A percentile compares a stretch with the other conserved stretches of the same genome.
Conservation (phyloP, 1,284 basidiomycete species). For the Naganishia sp. region DNA sequence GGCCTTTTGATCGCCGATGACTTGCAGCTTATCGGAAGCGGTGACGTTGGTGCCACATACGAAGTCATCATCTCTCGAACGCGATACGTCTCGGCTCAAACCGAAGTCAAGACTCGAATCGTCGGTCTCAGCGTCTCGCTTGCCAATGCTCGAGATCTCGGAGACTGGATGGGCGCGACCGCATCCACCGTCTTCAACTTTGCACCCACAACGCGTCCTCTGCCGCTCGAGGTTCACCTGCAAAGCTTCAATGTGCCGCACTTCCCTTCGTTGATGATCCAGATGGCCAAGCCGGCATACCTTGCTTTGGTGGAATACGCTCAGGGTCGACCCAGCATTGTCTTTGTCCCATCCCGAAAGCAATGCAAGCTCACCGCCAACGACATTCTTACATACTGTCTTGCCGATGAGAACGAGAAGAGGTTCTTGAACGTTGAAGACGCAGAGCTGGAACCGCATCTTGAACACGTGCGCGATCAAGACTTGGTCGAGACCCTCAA, state of each 20-base stretch:
- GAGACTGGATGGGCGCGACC: conserved; percentile 96
- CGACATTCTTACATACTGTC: conserved; percentile 84
- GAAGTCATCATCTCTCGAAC: conserved; percentile 94
- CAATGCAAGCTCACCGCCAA: conserved; percentile 92
- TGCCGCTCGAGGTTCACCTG: conserved; percentile 96
- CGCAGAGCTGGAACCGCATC: conserved; percentile 79
- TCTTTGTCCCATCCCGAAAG: conserved; percentile 90
- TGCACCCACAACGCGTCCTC: conserved; percentile 87
- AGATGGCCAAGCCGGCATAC: conserved; percentile 98
- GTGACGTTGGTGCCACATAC: conserved; percentile 91
- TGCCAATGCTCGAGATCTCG: conserved; percentile 93
- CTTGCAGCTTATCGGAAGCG: conserved; percentile 82
- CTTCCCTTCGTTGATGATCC: conserved; percentile 97
- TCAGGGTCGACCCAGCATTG: conserved; percentile 79
- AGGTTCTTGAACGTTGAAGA: conserved; percentile 89
- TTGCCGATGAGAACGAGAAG: conserved; percentile 80
- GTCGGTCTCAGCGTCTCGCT: conserved; percentile 92
- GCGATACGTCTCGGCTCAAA: conserved; percentile 94
- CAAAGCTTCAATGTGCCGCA: conserved; percentile 95
- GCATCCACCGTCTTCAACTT: conserved; percentile 97
- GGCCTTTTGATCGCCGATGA: conserved; percentile 94
- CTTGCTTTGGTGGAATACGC: conserved; percentile 90
- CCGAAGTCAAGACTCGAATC: conserved; percentile 83
- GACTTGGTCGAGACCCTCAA: conserved; percentile 78
- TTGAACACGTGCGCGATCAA: conserved; percentile 79